Evolutionary conservation across 345 rosid genomes (phyloP).

Genomic region (Pugionium dolabratum): DNA sequence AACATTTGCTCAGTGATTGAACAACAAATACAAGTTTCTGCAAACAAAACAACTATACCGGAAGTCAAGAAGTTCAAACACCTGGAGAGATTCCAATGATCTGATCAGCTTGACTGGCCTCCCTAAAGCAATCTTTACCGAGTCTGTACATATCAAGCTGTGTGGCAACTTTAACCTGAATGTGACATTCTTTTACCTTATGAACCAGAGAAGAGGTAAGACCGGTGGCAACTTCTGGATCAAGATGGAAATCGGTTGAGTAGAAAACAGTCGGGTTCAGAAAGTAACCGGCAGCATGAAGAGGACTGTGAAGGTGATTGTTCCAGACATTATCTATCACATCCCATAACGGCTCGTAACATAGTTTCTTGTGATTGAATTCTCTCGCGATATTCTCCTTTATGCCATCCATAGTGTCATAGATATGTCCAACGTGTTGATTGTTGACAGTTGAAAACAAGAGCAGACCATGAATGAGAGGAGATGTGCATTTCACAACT

Average conservation of each 20-base stretch:
- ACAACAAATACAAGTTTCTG: neutral
- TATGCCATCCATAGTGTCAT: constrained; percentile 59
- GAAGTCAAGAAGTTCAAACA: constrained; percentile 27
- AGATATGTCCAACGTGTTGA: constrained; percentile 57
- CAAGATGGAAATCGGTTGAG: constrained; percentile 49
- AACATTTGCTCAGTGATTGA: neutral
- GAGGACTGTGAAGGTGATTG: constrained; percentile 51
- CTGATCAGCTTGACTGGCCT: constrained; percentile 46
- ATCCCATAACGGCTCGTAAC: constrained; percentile 52
- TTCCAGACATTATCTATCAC: constrained; percentile 67
- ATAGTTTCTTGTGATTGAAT: constrained; percentile 31
- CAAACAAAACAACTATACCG: neutral
- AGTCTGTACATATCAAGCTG: constrained; percentile 51
- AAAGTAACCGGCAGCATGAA: constrained; percentile 70
- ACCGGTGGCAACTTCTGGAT: constrained; percentile 53
- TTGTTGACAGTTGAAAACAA: constrained; percentile 41
- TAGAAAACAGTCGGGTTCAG: constrained; percentile 60
- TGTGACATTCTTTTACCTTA: constrained; percentile 36
- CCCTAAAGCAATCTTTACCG: constrained; percentile 45
- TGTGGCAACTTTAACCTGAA: constrained; percentile 39
- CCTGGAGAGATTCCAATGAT: constrained; percentile 49
- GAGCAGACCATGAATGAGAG: constrained; percentile 46
- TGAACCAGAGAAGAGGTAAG: constrained; percentile 46
- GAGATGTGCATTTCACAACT: constrained; percentile 49
- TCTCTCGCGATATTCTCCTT: constrained; percentile 53